Base-by-base conservation (phyloP, 2,329 filamentous ascomycete species). In the Fusarium sp. region DNA sequence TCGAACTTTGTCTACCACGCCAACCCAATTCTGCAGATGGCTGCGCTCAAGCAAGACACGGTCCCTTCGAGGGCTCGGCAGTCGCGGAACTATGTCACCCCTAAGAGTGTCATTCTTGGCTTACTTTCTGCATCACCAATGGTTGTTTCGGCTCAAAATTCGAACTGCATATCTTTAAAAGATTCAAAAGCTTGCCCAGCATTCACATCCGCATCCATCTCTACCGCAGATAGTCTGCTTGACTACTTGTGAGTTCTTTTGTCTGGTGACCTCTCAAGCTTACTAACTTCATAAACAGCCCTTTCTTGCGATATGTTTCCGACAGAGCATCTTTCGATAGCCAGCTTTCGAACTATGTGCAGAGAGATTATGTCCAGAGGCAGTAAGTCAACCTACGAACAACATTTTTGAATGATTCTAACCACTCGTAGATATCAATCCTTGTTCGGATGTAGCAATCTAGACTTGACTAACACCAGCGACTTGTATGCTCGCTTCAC, bases 401-500 rank as follows among this genome's bases (percentile, higher is more conserved):
- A 35, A 18, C 25, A 49, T 51, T 23, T 42, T 21, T 49, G 19
- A 27, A 23, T 38, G 35, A 42, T 15, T 27, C 75, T 78, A 11
- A 78, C 61, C 19, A 15, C 29, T 37, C 33, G 5, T 64, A 98
- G 95, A 85, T 99, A 95, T 82, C 87, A 93, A 80, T 86, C 88
- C 59, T 85, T 94, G 52, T 88, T 99, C 72, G 95, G 95, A 62
- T 99, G 96, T 80, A 86, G 88, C 52, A 88, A 89, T 70, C 86
- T 98, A 77, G 90, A 96, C 78, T 87, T 95, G 63, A 90, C 89
- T 62, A 93, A 97, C 80, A 92, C 94, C 8, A 92, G 90, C 74
- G 88, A 92, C 77, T 89, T 95, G 78, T 99, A 99, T 83, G 95
- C 96, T 54, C 92, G 96, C 76, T 99, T 95, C 83, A 97, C 95